Percentiles rank a stretch among this genome's conserved stretches.
phyloP scores from a whole-genome alignment of 2,329 filamentous ascomycete genomes.

The Curvularia verruculosa region DNA sequence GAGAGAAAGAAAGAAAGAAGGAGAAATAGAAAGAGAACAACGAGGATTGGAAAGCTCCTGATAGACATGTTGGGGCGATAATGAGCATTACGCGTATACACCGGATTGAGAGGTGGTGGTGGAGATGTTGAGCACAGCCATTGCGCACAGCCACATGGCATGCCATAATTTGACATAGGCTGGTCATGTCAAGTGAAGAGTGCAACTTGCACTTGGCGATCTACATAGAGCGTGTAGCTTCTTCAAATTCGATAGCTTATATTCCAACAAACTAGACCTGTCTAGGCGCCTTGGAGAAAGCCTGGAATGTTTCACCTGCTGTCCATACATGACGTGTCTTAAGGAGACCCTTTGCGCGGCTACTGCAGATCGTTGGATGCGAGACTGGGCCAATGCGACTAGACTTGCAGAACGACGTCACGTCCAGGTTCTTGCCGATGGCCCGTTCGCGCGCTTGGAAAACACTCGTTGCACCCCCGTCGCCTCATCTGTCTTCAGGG shows the following conservation, averaged over 20 bases:
- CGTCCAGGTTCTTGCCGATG: conserved; percentile 13
- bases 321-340: conserved; percentile 12
- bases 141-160: conserved; percentile 4
- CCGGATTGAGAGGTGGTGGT: not conserved
- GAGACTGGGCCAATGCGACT: conserved; percentile 12
- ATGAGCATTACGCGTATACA: not conserved
- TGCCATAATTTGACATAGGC: not conserved
- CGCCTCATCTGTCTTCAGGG: conserved; percentile 5
- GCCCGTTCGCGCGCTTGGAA: conserved; percentile 16
- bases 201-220: not conserved
- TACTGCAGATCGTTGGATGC: conserved; percentile 24
- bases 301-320: conserved; percentile 6
- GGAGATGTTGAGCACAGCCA: not conserved
- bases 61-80: not conserved
- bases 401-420: conserved; percentile 31
- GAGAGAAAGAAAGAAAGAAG: not conserved
- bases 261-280: not conserved
- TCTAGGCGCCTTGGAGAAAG: not conserved
- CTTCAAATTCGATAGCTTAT: not conserved
- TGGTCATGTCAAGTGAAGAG: no score
- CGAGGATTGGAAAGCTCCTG: not conserved
- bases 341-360: conserved; percentile 17
- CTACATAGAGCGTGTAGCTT: no score
- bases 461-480: conserved; percentile 8
- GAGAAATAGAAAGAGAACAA: no score